Evolutionary conservation across 352 stramenopile species (phyloP), one percentile per base, ranked within the genome.

Genomic region (Globisporangium cylindrosporum): DNA sequence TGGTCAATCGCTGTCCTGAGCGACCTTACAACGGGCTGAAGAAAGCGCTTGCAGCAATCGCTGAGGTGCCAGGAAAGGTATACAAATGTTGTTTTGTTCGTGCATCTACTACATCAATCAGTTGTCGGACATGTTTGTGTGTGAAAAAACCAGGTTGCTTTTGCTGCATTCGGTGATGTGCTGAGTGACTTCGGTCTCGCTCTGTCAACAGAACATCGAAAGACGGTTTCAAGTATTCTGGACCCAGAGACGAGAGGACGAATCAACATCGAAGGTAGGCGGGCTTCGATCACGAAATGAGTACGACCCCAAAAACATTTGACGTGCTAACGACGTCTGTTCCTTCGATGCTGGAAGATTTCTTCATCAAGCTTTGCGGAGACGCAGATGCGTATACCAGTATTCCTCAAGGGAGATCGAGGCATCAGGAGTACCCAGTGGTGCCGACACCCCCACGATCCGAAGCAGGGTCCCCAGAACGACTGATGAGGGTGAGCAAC

Each of bases 21-120:
- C 64, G 83, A 32, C 86, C 86, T 3, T 94, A 92, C 62, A 91
- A 92, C 46, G 84, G 86, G 0, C 77, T 94, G 46, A 94, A 93
- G 64, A 94, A 94, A 65, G 82, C 86, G 20, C 69, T 94, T 32
- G 84, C 81, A 41, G 73, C 78, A 7, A 79, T 93, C 2, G 80
- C 84, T 9, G 86, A 94, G 58, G 67, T 82, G 4, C 84, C 86
- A 1, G 86, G 84, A 7, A 94, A 92, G 76, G 84, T 94, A 68
- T 0, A 46, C 51, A 9, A 46, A 5, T 38, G 27, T 25, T 25
- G 12, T 10, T 24, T 1, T 41, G 12, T 15, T 12, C 2, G 18
- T 18, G n/a, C 14, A 14, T 1, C n/a, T 24, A n/a, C 46, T 57
- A 18, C 36, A 15, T 43, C 10, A 18, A 12, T 43, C 36, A 43